Conservation (phyloP, 345 rosid species). For the Arabis hirsuta region DNA sequence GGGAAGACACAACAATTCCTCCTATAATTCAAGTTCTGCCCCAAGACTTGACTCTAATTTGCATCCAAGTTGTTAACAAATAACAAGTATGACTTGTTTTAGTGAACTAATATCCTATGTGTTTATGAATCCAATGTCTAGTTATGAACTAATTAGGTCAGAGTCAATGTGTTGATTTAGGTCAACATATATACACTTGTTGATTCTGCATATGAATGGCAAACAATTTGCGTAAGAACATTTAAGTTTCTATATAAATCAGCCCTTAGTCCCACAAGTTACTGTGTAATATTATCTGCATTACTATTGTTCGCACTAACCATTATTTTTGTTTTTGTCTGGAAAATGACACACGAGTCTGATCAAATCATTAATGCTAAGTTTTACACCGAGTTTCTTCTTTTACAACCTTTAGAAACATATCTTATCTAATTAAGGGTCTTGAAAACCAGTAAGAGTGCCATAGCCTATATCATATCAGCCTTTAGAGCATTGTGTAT, state of each 20-base stretch:
- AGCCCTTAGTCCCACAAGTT: slow-evolving; percentile 14
- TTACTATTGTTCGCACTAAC: neutral
- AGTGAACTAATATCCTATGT: neutral
- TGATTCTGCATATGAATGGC: slow-evolving; percentile 18
- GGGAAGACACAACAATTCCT: slow-evolving; percentile 16
- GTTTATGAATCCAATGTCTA: neutral
- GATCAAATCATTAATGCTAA: no score
- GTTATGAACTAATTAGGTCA: slow-evolving; percentile 2
- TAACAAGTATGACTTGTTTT: neutral
- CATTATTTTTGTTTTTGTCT: no score
- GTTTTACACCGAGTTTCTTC: no score
- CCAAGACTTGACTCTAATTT: slow-evolving; percentile 17
- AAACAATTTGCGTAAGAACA: slow-evolving; percentile 5
- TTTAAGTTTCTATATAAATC: slow-evolving; percentile 3
- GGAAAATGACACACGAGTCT: no score
- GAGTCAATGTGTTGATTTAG: neutral
- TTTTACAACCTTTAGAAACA: no score
- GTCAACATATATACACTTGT: neutral
- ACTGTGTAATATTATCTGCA: slow-evolving; percentile 24
- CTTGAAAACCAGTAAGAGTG: slow-evolving; percentile 5
- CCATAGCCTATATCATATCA: neutral
- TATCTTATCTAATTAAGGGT: no score
- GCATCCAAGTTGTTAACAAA: neutral
- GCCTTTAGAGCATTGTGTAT: slow-evolving; percentile 21
- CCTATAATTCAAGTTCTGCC: slow-evolving; percentile 12